phyloP scores from a whole-genome alignment of 139 green algal species.

The Haematococcus sp. region DNA sequence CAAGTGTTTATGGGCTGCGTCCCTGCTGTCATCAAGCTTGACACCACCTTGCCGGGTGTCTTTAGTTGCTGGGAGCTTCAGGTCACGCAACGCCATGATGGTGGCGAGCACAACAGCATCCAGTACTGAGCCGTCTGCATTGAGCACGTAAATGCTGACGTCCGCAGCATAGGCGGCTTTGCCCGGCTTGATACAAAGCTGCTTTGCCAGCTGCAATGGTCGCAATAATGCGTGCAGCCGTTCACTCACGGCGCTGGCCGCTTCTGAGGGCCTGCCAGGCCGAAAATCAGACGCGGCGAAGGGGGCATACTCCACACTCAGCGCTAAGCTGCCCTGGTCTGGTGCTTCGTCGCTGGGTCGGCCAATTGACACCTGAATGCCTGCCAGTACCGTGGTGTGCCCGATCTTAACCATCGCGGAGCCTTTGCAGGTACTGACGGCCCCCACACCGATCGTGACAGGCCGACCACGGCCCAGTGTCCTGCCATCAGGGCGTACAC shows the following conservation, averaged over 20 bases:
- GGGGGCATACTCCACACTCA: slow-evolving; percentile 66
- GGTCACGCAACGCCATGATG: slow-evolving; percentile 47
- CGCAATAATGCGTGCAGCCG: slow-evolving; percentile 39
- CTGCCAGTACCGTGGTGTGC: slow-evolving; percentile 63
- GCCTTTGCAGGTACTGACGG: slow-evolving; percentile 60
- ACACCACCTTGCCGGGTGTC: neutral
- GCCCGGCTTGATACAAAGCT: slow-evolving; percentile 68
- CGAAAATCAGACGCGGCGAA: slow-evolving; percentile 49
- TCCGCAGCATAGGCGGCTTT: slow-evolving; percentile 57
- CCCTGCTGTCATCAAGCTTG: too few species aligned
- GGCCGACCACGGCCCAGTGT: slow-evolving; percentile 50
- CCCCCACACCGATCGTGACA: slow-evolving; percentile 50
- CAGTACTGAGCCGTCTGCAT: slow-evolving; percentile 63
- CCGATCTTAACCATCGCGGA: slow-evolving; percentile 71
- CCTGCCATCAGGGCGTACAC: slow-evolving; percentile 66
- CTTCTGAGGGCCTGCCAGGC: slow-evolving; percentile 25
- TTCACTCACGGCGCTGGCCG: slow-evolving; percentile 37
- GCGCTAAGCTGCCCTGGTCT: slow-evolving; percentile 38
- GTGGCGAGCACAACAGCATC: slow-evolving; percentile 67
- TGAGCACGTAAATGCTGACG: slow-evolving; percentile 74
- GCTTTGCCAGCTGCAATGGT: neutral
- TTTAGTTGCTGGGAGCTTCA: slow-evolving; percentile 1
- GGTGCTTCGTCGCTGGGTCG: slow-evolving; percentile 40
- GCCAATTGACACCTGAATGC: slow-evolving; percentile 59
- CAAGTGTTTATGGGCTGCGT: too few species aligned